Evolutionary conservation across 257 asterid species (phyloP), one percentile per base, ranked within the genome.

Genomic region (Striga asiatica): DNA sequence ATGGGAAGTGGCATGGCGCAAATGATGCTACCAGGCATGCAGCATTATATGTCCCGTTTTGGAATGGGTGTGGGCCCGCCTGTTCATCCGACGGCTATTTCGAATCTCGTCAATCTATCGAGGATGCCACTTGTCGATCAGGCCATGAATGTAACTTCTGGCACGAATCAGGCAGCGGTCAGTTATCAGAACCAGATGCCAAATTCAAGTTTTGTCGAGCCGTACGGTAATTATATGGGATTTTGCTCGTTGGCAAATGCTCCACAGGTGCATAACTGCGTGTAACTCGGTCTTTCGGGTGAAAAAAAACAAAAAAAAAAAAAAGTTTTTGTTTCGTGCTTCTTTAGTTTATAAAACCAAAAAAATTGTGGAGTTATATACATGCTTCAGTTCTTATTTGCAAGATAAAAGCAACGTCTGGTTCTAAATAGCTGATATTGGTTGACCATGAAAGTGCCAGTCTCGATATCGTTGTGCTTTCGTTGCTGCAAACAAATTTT

Each of bases 1-100:
- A 84, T 88, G 88, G 88, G 93, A 46, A 74, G 84, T 66, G 94
- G 89, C 50, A 78, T 88, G 93, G 80, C 85, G 19, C 80, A 85
- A 2, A 66, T 87, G 86, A 74, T 83, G 84, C 60, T 81, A 11
- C 92, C 92, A 2, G 77, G 86, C 11, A 60, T 86, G 78, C 92
- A 83, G 54, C 91, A 77, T 17, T 86, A 77, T 62, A 75, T 83
- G 82, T 71, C 95, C 12, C 73, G 88, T 13, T 60, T 76, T 18
- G 48, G n/a, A n/a, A n/a, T n/a, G n/a, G n/a, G 88, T 5, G 71
- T 82, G 76, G 87, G 93, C n/a, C 78, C 87, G 1, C 71, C 75
- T 3, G 54, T 78, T 45, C 61, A 75, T 32, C 93, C 85, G n/a
- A n/a, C n/a, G 6, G 62, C 76, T 0, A 50, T 79, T 48, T 88